Conservation (phyloP, 2,329 filamentous ascomycete species). For the Sphaceloma murrayae region DNA sequence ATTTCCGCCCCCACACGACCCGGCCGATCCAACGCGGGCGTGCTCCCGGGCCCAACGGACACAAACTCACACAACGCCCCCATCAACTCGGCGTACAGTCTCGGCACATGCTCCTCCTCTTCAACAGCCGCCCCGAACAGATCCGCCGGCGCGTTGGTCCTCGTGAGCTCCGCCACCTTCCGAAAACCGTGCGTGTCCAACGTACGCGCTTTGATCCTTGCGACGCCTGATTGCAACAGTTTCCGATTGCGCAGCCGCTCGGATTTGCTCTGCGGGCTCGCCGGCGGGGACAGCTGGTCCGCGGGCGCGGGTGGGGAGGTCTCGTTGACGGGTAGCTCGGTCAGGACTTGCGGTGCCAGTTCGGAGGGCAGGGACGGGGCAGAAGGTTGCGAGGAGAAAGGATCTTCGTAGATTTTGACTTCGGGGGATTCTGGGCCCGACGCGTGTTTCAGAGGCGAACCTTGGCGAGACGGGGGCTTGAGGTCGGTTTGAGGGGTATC, state of each 20-base stretch:
- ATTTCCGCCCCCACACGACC: slow-evolving; percentile 35
- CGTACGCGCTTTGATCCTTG: slow-evolving; percentile 58
- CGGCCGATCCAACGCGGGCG: slow-evolving; percentile 2
- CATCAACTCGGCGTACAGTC: slow-evolving; percentile 61
- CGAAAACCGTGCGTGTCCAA: slow-evolving; percentile 77
- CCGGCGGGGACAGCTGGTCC: slow-evolving; percentile 20
- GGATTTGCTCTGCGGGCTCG: slow-evolving; percentile 29
- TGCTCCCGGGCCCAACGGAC: slow-evolving; percentile 37
- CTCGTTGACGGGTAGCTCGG: slow-evolving; percentile 44
- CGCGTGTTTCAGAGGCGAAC: slow-evolving; percentile 24
- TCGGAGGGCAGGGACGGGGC: slow-evolving; percentile 19
- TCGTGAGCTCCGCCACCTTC: slow-evolving; percentile 62
- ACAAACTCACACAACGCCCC: slow-evolving; percentile 62
- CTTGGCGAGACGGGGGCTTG: slow-evolving; percentile 17
- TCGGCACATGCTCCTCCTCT: slow-evolving; percentile 44
- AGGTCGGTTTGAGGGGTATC: slow-evolving; percentile 13
- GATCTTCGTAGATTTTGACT: slow-evolving; percentile 47
- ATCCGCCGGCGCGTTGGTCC: slow-evolving; percentile 50
- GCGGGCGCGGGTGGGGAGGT: slow-evolving; percentile 23
- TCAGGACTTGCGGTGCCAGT: slow-evolving; percentile 36
- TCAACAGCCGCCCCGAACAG: slow-evolving; percentile 47
- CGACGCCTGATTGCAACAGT: slow-evolving; percentile 63
- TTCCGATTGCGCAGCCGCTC: slow-evolving; percentile 41
- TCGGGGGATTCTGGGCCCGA: slow-evolving; percentile 32
- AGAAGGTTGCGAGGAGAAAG: slow-evolving; percentile 30